Conservation (phyloP, 176 grass and related monocot species). For the Canna indica region DNA sequence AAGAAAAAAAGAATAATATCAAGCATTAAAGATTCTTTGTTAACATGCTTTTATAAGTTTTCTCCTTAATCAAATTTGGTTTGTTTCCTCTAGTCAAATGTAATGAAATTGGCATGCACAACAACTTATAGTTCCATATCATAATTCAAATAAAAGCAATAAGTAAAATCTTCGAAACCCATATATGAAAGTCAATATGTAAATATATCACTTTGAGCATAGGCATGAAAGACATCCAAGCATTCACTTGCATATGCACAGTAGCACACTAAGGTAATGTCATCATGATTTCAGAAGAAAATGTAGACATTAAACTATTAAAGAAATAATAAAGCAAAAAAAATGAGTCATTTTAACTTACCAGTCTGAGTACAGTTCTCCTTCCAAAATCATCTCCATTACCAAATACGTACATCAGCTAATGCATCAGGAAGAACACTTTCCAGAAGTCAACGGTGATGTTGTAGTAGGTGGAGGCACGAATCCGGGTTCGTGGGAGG, state of each 20-base stretch:
- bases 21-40: too few species aligned
- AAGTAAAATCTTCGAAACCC: background rate
- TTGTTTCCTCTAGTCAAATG: background rate
- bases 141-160: background rate
- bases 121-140: background rate
- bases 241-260: background rate
- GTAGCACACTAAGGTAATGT: background rate
- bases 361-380: conserved; percentile 56
- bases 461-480: too few species aligned
- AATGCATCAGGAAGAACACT: conserved; percentile 64
- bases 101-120: background rate
- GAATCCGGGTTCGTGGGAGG: too few species aligned
- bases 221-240: background rate
- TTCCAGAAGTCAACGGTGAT: conserved; percentile 75
- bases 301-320: too few species aligned
- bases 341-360: conserved; percentile 17
- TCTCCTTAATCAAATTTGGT: too few species aligned
- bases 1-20: too few species aligned
- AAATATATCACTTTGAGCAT: background rate
- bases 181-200: background rate
- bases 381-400: conserved; percentile 46
- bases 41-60: too few species aligned
- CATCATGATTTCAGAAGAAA: background rate
- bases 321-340: background rate
- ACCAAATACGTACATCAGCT: conserved; percentile 40